Conservation (phyloP, 2,329 filamentous ascomycete species). For the Arthrinium puccinioides region DNA sequence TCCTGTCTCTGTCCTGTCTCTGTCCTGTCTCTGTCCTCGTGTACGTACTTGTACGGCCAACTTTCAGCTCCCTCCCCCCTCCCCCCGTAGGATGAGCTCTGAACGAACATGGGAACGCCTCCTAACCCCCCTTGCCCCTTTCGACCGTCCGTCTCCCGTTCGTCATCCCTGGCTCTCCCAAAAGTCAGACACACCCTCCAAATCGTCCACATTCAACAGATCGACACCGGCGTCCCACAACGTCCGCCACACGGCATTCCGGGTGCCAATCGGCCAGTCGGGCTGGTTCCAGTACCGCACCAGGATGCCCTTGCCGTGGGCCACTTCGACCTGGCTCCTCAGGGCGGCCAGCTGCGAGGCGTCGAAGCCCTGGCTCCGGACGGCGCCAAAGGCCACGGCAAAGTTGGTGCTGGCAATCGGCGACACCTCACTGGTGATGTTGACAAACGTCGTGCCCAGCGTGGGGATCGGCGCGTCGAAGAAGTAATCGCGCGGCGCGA, state of each 20-base stretch:
- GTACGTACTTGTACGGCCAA: no score
- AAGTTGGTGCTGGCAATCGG: constrained; percentile 25
- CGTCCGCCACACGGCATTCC: constrained; percentile 51
- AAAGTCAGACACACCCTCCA: constrained; percentile 36
- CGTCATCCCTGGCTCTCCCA: constrained; percentile 1
- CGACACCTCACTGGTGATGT: constrained; percentile 16
- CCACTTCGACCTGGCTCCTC: constrained; percentile 41
- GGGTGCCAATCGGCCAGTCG: constrained; percentile 47
- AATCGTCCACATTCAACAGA: constrained; percentile 57
- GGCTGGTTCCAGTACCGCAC: constrained; percentile 59
- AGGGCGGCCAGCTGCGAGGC: constrained; percentile 42
- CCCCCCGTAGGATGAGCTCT: no score
- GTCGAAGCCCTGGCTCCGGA: constrained; percentile 28
- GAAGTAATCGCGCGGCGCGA: constrained; percentile 50
- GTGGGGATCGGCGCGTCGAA: constrained; percentile 36
- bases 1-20: no score
- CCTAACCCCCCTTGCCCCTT: no score
- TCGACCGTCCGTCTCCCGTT: no score
- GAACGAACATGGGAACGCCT: no score
- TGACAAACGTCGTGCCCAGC: constrained; percentile 13
- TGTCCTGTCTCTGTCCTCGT: no score
- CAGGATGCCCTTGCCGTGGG: constrained; percentile 49
- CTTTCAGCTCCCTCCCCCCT: no score
- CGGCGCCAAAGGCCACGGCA: constrained; percentile 26
- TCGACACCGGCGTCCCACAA: constrained; percentile 51